A percentile compares a stretch with the other conserved stretches of the same genome.
These are phyloP conservation scores for Emergomyces pasteurianus DNA, from an alignment of 2,329 filamentous ascomycete genomes.

Conservation along the genomic window DNA sequence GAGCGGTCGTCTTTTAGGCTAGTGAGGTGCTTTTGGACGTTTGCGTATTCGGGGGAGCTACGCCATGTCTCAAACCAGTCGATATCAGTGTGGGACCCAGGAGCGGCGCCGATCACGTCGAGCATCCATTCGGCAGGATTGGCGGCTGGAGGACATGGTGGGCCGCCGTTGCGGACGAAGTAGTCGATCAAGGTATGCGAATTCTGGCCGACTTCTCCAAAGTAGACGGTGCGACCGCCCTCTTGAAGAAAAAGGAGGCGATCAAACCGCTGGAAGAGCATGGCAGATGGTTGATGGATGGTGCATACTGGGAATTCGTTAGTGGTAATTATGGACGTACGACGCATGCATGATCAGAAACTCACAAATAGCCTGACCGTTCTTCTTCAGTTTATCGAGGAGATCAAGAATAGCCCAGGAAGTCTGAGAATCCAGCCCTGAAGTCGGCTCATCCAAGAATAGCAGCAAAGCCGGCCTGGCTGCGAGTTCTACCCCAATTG, in stretches of 20 bases:
- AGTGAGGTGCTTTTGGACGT: slow-evolving; percentile 51
- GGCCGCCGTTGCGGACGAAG: slow-evolving; percentile 54
- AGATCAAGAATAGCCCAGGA: slow-evolving; percentile 85
- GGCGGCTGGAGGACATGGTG: slow-evolving; percentile 46
- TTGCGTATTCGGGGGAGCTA: slow-evolving; percentile 39
- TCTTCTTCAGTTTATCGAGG: slow-evolving; percentile 76
- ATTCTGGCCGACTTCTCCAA: slow-evolving; percentile 52
- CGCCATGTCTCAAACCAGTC: slow-evolving; percentile 45
- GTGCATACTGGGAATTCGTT: slow-evolving; percentile 52
- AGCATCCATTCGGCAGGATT: slow-evolving; percentile 71
- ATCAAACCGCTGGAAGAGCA: slow-evolving; percentile 81
- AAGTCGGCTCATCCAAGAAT: slow-evolving; percentile 90
- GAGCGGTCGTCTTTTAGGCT: slow-evolving; percentile 38
- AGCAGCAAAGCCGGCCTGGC: slow-evolving; percentile 80
- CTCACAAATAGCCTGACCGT: slow-evolving; percentile 68
- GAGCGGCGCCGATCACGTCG: slow-evolving; percentile 44
- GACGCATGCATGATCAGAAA: not conserved
- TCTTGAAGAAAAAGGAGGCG: slow-evolving; percentile 50
- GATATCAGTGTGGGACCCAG: slow-evolving; percentile 46
- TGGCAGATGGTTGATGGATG: slow-evolving; percentile 88
- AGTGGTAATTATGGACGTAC: not conserved
- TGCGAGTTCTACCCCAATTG: slow-evolving; percentile 86
- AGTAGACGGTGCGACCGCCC: slow-evolving; percentile 57
- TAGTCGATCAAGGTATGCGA: slow-evolving; percentile 47
- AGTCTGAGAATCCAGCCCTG: slow-evolving; percentile 82